Evolutionary conservation across 1,284 basidiomycete genomes (phyloP).

Genomic region (Porogramme epimiltina): DNA sequence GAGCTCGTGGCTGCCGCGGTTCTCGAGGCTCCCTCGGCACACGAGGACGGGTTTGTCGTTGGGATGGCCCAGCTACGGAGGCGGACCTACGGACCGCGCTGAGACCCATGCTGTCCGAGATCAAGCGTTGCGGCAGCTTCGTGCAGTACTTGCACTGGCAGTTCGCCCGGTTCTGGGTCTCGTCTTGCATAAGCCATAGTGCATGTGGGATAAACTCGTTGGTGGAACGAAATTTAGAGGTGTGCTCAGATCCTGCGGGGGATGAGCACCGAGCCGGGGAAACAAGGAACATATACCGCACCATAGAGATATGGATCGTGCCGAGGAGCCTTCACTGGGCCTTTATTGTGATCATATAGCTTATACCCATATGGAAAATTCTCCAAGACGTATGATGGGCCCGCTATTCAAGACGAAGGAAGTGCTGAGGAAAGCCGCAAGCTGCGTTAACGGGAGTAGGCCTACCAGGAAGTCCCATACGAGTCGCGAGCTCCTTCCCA

Average conservation of each 20-base stretch:
- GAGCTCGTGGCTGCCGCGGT: conserved; percentile 5
- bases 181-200: conserved; percentile 70
- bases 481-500: conserved; percentile 57
- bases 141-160: conserved; percentile 83
- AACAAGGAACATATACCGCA: conserved; percentile 35
- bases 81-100: conserved; percentile 13
- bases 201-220: conserved; percentile 84
- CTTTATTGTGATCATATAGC: conserved; percentile 78
- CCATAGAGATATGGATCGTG: conserved; percentile 80
- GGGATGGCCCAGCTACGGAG: conserved; percentile 8
- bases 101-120: conserved; percentile 59
- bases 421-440: background rate
- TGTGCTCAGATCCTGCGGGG: conserved; percentile 42
- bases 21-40: conserved; percentile 20
- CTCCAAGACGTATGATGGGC: conserved; percentile 59
- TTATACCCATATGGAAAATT: conserved; percentile 67
- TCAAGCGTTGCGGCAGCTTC: conserved; percentile 65
- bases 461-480: conserved; percentile 51
- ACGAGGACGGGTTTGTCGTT: conserved; percentile 6
- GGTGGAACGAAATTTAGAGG: conserved; percentile 68
- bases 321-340: conserved; percentile 50
- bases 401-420: conserved; percentile 38
- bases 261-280: conserved; percentile 27
- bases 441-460: conserved; percentile 5
- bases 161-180: conserved; percentile 44